Evolutionary conservation across 345 rosid genomes (phyloP).

Genomic region (Camelina neglecta): DNA sequence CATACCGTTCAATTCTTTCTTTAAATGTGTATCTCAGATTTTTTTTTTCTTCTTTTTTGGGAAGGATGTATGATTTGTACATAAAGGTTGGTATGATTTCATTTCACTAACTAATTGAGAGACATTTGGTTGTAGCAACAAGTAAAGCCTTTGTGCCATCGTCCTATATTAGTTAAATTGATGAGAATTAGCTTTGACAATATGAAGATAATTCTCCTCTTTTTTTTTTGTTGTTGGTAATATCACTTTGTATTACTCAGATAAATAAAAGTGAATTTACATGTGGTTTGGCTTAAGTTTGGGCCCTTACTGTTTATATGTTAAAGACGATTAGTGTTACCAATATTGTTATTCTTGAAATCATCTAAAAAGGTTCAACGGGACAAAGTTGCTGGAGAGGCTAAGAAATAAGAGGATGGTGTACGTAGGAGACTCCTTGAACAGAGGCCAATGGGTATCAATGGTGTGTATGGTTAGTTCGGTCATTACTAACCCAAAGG

Average conservation of each 20-base stretch:
- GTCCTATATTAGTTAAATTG: neutral
- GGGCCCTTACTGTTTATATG: neutral
- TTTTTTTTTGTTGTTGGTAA: neutral
- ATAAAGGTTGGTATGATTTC: neutral
- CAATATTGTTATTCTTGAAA: neutral
- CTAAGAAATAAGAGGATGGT: constrained; percentile 90
- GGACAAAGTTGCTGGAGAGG: constrained; percentile 71
- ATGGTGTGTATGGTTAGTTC: constrained; percentile 86
- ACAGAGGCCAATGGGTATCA: constrained; percentile 94
- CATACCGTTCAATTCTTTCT: neutral
- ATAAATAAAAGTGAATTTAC: neutral
- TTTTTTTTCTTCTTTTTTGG: neutral
- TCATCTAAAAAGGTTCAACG: constrained; percentile 67
- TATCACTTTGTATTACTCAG: neutral
- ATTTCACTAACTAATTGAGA: neutral
- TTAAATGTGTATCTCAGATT: too few relatives aligned
- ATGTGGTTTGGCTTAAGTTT: constrained; percentile 20
- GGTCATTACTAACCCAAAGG: constrained; percentile 50
- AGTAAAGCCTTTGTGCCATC: neutral
- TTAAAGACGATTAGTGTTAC: constrained; percentile 5
- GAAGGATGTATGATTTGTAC: neutral
- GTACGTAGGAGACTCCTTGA: constrained; percentile 90
- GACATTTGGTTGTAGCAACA: constrained; percentile 5
- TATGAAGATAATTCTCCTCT: neutral
- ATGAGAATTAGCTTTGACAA: neutral